These are phyloP conservation scores for Polytrichum formosum DNA, from an alignment of 225 moss, liverwort and hornwort genomes.

Conservation along the genomic window DNA sequence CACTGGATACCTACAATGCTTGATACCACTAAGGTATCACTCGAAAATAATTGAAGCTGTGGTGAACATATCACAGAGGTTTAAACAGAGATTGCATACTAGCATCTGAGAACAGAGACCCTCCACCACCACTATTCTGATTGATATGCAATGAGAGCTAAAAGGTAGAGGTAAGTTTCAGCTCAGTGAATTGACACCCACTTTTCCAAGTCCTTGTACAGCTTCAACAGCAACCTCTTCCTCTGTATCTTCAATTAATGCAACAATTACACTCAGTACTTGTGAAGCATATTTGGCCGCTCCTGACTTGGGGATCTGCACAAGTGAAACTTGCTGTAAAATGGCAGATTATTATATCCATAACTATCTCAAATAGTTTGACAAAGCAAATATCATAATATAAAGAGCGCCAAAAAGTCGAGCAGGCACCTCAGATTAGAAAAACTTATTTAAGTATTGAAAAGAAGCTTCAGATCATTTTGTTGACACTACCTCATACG, in stretches of 20 bases:
- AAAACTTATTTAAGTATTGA: neutral
- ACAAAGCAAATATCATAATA: neutral
- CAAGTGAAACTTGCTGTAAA: neutral
- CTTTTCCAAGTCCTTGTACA: conserved; percentile 80
- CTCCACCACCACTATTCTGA: too few relatives aligned
- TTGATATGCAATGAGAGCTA: neutral
- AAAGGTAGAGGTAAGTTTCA: neutral
- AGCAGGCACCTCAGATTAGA: neutral
- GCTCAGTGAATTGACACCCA: conserved; percentile 17
- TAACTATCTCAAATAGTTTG: too few relatives aligned
- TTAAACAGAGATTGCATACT: too few relatives aligned
- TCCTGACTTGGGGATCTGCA: conserved; percentile 77
- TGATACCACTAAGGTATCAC: too few relatives aligned
- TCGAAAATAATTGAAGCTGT: too few relatives aligned
- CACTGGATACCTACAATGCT: too few relatives aligned
- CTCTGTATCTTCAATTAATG: conserved; percentile 91
- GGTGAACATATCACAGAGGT: too few relatives aligned
- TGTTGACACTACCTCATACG: too few relatives aligned
- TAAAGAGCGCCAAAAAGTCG: neutral
- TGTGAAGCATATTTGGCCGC: conserved; percentile 85
- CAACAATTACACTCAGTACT: conserved; percentile 91
- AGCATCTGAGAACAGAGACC: too few relatives aligned
- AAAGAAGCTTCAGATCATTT: conserved; percentile 3
- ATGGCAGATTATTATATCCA: too few relatives aligned
- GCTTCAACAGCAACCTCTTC: conserved; percentile 96